Base-by-base conservation (phyloP, 495 filamentous ascomycete species). In the Chaetomium cochliodes region DNA sequence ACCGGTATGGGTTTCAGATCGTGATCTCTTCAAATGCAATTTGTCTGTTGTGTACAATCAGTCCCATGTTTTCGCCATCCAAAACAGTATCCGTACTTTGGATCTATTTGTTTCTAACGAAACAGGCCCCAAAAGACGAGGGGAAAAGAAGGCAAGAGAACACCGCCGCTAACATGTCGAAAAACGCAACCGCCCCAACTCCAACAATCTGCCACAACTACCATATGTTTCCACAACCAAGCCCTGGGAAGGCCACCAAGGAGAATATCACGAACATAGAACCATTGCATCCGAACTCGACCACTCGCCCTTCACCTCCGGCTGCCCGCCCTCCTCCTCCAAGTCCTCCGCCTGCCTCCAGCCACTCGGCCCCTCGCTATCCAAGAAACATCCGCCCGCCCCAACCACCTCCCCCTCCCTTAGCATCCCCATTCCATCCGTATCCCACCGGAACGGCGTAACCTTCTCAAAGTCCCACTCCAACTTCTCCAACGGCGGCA, bases 301-400 rank as follows among this genome's bases (percentile, higher is more conserved):
- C 16, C 41, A 44, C 49, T 26, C 49, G 11, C 22, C 51, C 49
- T 54, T 18, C 26, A 41, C n/a, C 53, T 23, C n/a, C 2, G 11
- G 12, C 13, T 26, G 12, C 55, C 25, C 52, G 4, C 46, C 46
- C 11, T 51, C 51, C 52, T 33, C 39, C 28, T 62, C 64, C 11
- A 66, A 13, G 50, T 71, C 69, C 22, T 23, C 62, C 3, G 64
- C 62, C 44, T 47, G 20, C n/a, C 41, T 44, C 70, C 70, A 73
- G 0, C 70, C 70, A 23, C 51, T 70, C 39, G 70, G 70, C 37
- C 20, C 66, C 30, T 73, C 70, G 22, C 70, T 73, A n/a, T 60
- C 70, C 26, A 73, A 33, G 22, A 73, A 73, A 15, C 67, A 49
- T 5, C 28, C 49, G 12, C 18, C 30, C 1, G 11, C 18, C 44